Conservation (phyloP, 1,139 yeast genomes). For the Geotrichum bryndzae region DNA sequence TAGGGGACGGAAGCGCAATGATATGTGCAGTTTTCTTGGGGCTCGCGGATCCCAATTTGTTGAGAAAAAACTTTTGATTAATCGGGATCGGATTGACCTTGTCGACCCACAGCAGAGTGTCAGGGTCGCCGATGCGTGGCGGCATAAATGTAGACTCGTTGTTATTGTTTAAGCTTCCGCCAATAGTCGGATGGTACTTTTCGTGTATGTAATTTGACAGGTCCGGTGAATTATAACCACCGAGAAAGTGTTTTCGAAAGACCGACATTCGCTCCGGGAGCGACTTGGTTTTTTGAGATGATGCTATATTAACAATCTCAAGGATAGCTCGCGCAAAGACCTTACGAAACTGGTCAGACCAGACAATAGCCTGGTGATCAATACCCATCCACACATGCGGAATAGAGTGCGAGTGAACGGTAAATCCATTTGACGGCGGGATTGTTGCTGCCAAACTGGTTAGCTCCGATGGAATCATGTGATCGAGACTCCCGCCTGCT, state of each 20-base stretch:
- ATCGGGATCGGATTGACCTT: constrained; percentile 4
- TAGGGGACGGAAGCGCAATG: neutral
- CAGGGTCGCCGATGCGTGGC: constrained; percentile 11
- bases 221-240: constrained; percentile 29
- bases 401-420: constrained; percentile 73
- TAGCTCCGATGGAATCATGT: constrained; percentile 74
- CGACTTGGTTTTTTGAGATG: constrained; percentile 50
- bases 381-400: constrained; percentile 83
- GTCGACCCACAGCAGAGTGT: constrained; percentile 16
- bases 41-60: constrained; percentile 1
- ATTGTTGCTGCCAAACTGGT: constrained; percentile 59
- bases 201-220: constrained; percentile 9
- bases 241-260: constrained; percentile 46
- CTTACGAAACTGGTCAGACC: constrained; percentile 76
- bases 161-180: constrained; percentile 1
- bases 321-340: constrained; percentile 50
- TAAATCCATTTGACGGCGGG: constrained; percentile 65
- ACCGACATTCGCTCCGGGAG: constrained; percentile 52
- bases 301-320: constrained; percentile 46
- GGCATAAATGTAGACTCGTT: constrained; percentile 9
- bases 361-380: constrained; percentile 81
- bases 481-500: constrained; percentile 70
- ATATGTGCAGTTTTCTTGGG: neutral
- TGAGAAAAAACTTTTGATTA: constrained; percentile 3
- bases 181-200: constrained; percentile 13